Percentiles rank a stretch among this genome's conserved stretches.
phyloP scores from a whole-genome alignment of 371 early-diverging fungal species.

The Mycotypha africana region DNA sequence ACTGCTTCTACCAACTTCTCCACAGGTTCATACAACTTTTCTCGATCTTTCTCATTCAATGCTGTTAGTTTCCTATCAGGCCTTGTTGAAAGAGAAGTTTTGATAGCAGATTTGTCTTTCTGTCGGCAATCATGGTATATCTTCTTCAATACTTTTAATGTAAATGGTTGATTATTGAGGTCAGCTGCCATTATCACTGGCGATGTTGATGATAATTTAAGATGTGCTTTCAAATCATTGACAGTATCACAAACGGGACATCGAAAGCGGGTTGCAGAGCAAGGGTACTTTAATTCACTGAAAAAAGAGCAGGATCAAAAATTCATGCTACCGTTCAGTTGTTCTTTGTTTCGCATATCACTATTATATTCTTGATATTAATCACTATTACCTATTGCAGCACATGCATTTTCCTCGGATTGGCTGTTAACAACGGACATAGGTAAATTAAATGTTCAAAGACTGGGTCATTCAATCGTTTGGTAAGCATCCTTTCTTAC shows the following conservation, averaged over 20 bases:
- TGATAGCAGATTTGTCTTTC: conserved; percentile 24
- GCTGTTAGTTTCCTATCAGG: conserved; percentile 9
- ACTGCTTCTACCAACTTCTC: conserved; percentile 55
- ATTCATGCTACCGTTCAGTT: too few relatives aligned
- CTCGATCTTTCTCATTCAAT: conserved; percentile 23
- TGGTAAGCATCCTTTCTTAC: too few relatives aligned
- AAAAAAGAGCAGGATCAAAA: neutral
- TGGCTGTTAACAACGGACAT: too few relatives aligned
- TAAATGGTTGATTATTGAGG: conserved; percentile 51
- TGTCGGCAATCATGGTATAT: conserved; percentile 29
- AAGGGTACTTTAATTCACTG: conserved; percentile 69
- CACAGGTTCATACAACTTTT: conserved; percentile 35
- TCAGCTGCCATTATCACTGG: too few relatives aligned
- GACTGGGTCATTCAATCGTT: too few relatives aligned
- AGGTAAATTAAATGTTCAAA: too few relatives aligned
- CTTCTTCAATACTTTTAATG: conserved; percentile 44
- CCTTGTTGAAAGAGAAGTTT: too few relatives aligned
- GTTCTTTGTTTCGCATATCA: too few relatives aligned
- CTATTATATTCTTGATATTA: neutral
- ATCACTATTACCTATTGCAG: conserved; percentile 42
- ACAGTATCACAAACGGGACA: conserved; percentile 91
- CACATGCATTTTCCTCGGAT: conserved; percentile 47
- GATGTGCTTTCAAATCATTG: conserved; percentile 62
- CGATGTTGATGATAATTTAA: conserved; percentile 14
- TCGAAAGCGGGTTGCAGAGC: conserved; percentile 66